A percentile compares a stretch with the other conserved stretches of the same genome.
Evolutionary conservation across 441 rosid genomes (phyloP).

Genomic region (Pelargonium cotyledonis): DNA sequence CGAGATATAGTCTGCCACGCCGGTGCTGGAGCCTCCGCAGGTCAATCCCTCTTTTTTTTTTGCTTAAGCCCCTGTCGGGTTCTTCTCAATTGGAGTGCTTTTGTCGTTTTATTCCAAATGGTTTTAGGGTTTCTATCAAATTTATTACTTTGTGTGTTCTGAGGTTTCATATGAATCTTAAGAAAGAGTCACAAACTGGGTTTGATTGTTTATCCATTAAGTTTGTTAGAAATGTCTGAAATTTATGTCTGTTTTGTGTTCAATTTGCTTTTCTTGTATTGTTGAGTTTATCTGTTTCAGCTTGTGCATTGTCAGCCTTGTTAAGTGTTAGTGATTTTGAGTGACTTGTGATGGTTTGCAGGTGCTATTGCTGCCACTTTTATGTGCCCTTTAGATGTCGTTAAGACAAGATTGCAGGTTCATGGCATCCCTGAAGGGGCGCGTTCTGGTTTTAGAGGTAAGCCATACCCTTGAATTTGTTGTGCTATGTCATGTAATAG

Average conservation of each 20-base stretch:
- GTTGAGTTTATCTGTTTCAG: neutral
- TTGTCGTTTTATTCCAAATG: neutral
- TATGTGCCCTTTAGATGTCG: slow-evolving; percentile 92
- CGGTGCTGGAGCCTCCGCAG: slow-evolving; percentile 81
- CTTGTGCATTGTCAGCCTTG: neutral
- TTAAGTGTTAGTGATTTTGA: slow-evolving; percentile 3
- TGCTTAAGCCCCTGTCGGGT: neutral
- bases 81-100: neutral
- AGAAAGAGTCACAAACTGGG: neutral
- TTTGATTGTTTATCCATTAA: neutral
- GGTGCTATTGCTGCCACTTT: slow-evolving; percentile 93
- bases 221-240: neutral
- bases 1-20: slow-evolving; percentile 47
- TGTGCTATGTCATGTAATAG: neutral
- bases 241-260: neutral
- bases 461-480: neutral
- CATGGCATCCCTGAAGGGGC: slow-evolving; percentile 63
- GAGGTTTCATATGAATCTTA: neutral
- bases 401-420: slow-evolving; percentile 90
- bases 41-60: slow-evolving; percentile 30
- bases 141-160: neutral
- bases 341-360: slow-evolving; percentile 20
- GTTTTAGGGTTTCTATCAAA: slow-evolving; percentile 2
- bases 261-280: neutral
- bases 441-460: slow-evolving; percentile 54